phyloP scores from a whole-genome alignment of 345 rosid species.

The Aurinia saxatilis region DNA sequence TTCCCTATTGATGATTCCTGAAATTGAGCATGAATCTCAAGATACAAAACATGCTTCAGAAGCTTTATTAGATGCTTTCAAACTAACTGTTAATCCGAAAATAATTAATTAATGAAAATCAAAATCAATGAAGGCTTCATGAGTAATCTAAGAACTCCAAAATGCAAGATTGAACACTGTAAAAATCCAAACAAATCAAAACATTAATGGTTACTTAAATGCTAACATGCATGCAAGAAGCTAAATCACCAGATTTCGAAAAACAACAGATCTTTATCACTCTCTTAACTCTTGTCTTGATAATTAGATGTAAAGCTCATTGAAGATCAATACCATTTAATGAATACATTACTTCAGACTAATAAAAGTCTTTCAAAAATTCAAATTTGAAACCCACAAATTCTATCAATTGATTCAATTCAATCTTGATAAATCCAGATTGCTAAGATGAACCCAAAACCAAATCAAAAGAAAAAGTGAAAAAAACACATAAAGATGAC shows the following conservation, averaged over 20 bases:
- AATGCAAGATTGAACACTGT: conserved; percentile 13
- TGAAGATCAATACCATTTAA: conserved; percentile 10
- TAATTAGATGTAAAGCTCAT: not conserved
- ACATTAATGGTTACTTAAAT: conserved; percentile 6
- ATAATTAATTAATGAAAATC: not conserved
- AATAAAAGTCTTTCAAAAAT: not conserved
- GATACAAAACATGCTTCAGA: not conserved
- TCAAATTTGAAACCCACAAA: not conserved
- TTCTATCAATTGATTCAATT: not conserved
- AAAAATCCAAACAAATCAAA: not conserved
- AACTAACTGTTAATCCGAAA: not conserved
- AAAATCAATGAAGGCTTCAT: conserved; percentile 14
- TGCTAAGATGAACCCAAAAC: not conserved
- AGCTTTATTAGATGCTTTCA: conserved; percentile 1
- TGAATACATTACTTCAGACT: not conserved
- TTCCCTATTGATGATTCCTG: conserved; percentile 18
- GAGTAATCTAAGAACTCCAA: conserved; percentile 13
- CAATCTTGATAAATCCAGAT: not conserved
- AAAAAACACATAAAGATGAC: conserved; percentile 3
- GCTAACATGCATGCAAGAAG: conserved; percentile 28
- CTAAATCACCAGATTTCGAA: conserved; percentile 16
- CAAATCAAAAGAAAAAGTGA: not conserved
- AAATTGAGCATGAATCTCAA: conserved; percentile 27
- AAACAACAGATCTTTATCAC: not conserved
- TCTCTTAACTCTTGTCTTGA: not conserved